Conservation (phyloP, 208 protist genomes). For the Trichomonas tenax region DNA sequence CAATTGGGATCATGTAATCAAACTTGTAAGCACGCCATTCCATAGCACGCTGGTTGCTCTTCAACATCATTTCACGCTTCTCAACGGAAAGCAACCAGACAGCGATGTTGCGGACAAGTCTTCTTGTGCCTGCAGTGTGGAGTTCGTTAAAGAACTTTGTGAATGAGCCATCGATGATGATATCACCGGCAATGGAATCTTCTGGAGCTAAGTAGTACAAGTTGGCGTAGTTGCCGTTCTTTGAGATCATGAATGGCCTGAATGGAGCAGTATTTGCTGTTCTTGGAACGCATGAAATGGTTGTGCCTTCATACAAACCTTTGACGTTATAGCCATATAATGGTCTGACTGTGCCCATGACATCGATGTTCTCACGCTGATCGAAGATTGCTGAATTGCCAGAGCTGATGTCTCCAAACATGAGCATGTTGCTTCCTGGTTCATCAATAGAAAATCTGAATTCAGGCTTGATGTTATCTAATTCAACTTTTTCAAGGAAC, state of each 20-base stretch:
- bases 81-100: neutral
- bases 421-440: neutral
- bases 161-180: neutral
- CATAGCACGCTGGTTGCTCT: neutral
- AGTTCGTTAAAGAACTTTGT: neutral
- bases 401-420: neutral
- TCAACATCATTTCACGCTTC: neutral
- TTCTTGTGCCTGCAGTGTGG: neutral
- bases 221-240: neutral
- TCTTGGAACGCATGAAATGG: neutral
- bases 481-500: neutral
- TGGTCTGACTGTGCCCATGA: neutral
- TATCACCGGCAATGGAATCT: neutral
- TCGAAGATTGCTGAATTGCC: neutral
- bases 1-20: neutral
- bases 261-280: neutral
- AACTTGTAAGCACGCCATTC: neutral
- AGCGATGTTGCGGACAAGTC: neutral
- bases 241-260: neutral
- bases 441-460: neutral
- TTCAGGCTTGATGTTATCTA: neutral
- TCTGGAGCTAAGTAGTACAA: neutral
- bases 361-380: neutral
- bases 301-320: neutral
- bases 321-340: neutral